Percentiles rank a stretch among this genome's conserved stretches.
Evolutionary conservation across 768 basidiomycete genomes (phyloP).

Genomic region (Aureoboletus auriporus): DNA sequence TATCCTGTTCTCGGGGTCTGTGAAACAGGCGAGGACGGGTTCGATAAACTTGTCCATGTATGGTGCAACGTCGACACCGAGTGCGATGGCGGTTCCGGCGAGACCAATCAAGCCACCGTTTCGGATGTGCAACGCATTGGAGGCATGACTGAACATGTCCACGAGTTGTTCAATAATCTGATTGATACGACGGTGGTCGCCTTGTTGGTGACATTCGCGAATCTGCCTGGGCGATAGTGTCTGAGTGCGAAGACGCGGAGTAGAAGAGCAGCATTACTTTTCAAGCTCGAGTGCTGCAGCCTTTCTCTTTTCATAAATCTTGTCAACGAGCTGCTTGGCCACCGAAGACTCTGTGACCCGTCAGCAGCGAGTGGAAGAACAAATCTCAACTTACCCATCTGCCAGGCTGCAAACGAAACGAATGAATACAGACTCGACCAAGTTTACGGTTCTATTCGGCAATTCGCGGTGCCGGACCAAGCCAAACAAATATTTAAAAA

Average conservation of each 20-base stretch:
- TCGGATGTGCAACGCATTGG: conserved; percentile 82
- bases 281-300: conserved; percentile 93
- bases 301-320: conserved; percentile 96
- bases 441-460: no score
- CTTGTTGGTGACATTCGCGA: conserved; percentile 78
- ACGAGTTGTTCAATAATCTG: conserved; percentile 93
- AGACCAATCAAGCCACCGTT: conserved; percentile 96
- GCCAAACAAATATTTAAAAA: no score
- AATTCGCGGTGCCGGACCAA: no score
- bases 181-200: conserved; percentile 75
- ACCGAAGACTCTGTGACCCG: conserved; percentile 57
- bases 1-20: conserved; percentile 91
- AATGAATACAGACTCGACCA: no score
- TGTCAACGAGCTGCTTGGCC: conserved; percentile 81
- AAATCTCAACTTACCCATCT: conserved; percentile 17
- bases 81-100: conserved; percentile 94
- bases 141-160: conserved; percentile 83
- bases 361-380: not conserved
- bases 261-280: conserved; percentile 51
- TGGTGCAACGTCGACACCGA: conserved; percentile 88
- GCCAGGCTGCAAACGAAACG: no score
- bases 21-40: conserved; percentile 86
- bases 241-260: conserved; percentile 7
- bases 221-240: conserved; percentile 56
- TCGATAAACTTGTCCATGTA: conserved; percentile 93